Conservation (phyloP, 192 early-diverging fungal genomes). For the Umbelopsis isabellina region DNA sequence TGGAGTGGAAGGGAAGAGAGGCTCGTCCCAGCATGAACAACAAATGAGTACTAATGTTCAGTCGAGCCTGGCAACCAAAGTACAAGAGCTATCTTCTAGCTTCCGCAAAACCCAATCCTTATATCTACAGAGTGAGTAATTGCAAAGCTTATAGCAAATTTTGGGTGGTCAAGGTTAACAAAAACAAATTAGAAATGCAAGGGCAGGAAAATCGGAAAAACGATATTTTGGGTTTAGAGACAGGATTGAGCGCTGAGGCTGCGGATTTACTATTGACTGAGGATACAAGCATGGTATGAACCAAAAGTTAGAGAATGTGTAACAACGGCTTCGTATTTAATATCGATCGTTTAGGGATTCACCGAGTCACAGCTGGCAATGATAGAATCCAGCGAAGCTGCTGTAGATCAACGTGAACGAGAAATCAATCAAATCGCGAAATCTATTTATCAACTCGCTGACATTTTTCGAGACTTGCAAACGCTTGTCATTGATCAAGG, state of each 20-base stretch:
- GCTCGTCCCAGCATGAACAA: slow-evolving; percentile 62
- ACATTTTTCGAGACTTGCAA: slow-evolving; percentile 92
- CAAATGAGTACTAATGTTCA: slow-evolving; percentile 85
- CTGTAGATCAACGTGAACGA: slow-evolving; percentile 82
- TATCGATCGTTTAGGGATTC: slow-evolving; percentile 61
- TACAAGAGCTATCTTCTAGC: slow-evolving; percentile 81
- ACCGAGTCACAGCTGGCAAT: slow-evolving; percentile 83
- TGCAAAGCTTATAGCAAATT: background rate
- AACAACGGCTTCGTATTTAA: background rate
- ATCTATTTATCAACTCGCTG: slow-evolving; percentile 86
- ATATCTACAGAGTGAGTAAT: slow-evolving; percentile 80
- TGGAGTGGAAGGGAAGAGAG: slow-evolving; percentile 48
- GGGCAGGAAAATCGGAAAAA: slow-evolving; percentile 43
- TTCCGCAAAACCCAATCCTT: slow-evolving; percentile 88
- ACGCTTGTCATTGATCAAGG: slow-evolving; percentile 98
- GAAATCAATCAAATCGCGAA: slow-evolving; percentile 94
- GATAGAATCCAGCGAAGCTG: slow-evolving; percentile 76
- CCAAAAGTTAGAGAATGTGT: slow-evolving; percentile 30
- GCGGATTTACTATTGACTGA: slow-evolving; percentile 37
- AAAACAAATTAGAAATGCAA: slow-evolving; percentile 40
- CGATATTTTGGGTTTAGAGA: slow-evolving; percentile 39
- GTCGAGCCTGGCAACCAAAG: slow-evolving; percentile 81
- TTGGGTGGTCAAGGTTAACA: background rate
- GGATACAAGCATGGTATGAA: slow-evolving; percentile 44
- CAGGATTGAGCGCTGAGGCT: slow-evolving; percentile 32